Conservation (phyloP, 2,329 filamentous ascomycete genomes). For the Harringtonia lauricola region DNA sequence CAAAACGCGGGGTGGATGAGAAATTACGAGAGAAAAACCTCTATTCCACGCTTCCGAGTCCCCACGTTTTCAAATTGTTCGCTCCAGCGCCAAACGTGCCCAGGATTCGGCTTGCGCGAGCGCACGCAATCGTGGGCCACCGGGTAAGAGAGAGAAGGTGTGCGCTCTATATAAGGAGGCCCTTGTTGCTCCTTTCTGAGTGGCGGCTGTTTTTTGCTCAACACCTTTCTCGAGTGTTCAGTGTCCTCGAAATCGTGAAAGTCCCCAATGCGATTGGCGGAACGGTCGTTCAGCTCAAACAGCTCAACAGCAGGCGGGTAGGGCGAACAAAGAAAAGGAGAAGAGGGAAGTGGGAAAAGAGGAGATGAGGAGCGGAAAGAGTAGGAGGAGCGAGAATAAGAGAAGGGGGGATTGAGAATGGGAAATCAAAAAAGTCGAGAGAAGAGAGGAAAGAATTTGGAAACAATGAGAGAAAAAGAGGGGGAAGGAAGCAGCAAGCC, state of each 20-base stretch:
- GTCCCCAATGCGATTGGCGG: no score
- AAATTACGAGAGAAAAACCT: conserved; percentile 13
- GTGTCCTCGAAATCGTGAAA: no score
- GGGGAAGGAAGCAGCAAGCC: neutral
- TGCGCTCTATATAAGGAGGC: neutral
- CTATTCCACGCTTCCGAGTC: conserved; percentile 5
- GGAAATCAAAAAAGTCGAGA: neutral
- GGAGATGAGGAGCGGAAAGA: neutral
- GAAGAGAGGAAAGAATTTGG: neutral
- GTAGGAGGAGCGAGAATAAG: neutral
- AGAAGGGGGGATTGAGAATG: neutral
- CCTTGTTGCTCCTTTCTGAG: no score
- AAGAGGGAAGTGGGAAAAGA: neutral
- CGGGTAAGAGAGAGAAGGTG: neutral
- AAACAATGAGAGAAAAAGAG: neutral
- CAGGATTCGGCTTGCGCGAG: neutral
- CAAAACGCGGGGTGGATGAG: conserved; percentile 8
- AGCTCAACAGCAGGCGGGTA: neutral
- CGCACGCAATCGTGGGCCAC: conserved; percentile 1
- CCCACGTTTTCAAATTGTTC: conserved; percentile 8
- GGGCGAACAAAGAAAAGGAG: neutral
- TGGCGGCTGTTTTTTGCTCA: no score
- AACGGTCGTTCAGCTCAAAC: no score
- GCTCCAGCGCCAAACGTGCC: neutral
- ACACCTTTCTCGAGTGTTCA: no score